Base-by-base conservation (phyloP, 495 filamentous ascomycete genomes). In the Hypoxylon lienhwacheense region DNA sequence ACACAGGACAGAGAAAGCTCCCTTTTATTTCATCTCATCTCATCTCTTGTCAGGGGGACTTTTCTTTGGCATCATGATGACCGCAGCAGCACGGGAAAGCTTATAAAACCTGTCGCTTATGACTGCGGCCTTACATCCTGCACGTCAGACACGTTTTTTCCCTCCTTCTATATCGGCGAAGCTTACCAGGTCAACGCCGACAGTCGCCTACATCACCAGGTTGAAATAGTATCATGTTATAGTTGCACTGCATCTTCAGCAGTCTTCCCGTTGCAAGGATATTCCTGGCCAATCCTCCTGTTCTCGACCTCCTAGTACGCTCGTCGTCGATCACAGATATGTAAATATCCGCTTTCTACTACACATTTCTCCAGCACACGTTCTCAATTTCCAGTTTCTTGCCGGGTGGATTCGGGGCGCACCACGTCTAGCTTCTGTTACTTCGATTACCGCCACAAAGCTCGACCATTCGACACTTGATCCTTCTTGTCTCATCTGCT, bases 291-390 rank as follows among this genome's bases (percentile, higher is more conserved):
- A 47, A 24, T 29, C 47, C 39, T 55, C 29, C 41, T 46, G 26
- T n/a, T 52, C 22, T 50, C 58, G 51, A 61, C 58, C 58, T 55
- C 47, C 52, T 42, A 55, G 14, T 36, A 25, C 51, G 39, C 45
- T 55, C 21, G 52, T 43, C 48, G 46, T 42, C 52, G 51, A 55
- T 41, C 47, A 51, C 57, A 55, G 51, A 55, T 34, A 61, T 61
- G 58, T 61, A 50, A 61, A 61, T 61, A 61, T 47, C 58, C 51
- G 58, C 51, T 29, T 46, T 37, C 52, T 52, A 47, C 52, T 46
- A 37, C 25, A 55, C 15, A 45, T 55, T 45, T 51, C 39, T 26
- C 34, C 45, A 55, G 51, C 39, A 24, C 45, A 43, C 42, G 31
- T 32, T 37, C 36, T 54, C 40, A 22, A 36, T n/a, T 51, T 29